Percentiles rank a stretch among this genome's conserved stretches.
Conservation (phyloP, 345 rosid species). For the Ceriops zippeliana region DNA sequence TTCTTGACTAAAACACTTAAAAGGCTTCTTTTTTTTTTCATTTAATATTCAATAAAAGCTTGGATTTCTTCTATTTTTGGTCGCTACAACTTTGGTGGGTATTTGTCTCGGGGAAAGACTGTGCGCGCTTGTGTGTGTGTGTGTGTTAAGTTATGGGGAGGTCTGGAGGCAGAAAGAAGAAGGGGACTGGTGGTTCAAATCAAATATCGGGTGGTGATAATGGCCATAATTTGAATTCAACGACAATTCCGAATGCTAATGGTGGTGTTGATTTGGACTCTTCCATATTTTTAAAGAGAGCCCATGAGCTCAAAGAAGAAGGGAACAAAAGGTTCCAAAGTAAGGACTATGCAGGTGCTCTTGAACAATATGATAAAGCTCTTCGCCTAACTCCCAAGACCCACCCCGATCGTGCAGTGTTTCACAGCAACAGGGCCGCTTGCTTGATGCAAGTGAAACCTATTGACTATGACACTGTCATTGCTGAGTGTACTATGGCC, state of each 20-base stretch:
- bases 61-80: not conserved
- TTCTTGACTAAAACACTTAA: not conserved
- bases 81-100: not conserved
- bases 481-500: constrained; percentile 79
- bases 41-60: not conserved
- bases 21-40: not conserved
- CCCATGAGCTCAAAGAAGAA: constrained; percentile 95
- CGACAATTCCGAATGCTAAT: constrained; percentile 44
- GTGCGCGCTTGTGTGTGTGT: not conserved
- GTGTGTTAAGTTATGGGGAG: constrained; percentile 55
- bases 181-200: constrained; percentile 47
- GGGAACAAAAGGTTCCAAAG: constrained; percentile 80
- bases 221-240: constrained; percentile 16
- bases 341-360: constrained; percentile 77
- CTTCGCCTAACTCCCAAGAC: constrained; percentile 64
- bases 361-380: constrained; percentile 74
- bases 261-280: constrained; percentile 68
- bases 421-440: constrained; percentile 90
- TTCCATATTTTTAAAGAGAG: constrained; percentile 65
- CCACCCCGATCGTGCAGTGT: constrained; percentile 86
- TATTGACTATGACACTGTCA: constrained; percentile 71
- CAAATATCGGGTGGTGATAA: constrained; percentile 41
- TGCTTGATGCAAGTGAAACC: constrained; percentile 99
- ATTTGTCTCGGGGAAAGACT: too few species aligned
- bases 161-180: constrained; percentile 84